These are phyloP conservation scores for Gaertneriomyces sp. DNA, from an alignment of 192 early-diverging fungal species.

Conservation along the genomic window DNA sequence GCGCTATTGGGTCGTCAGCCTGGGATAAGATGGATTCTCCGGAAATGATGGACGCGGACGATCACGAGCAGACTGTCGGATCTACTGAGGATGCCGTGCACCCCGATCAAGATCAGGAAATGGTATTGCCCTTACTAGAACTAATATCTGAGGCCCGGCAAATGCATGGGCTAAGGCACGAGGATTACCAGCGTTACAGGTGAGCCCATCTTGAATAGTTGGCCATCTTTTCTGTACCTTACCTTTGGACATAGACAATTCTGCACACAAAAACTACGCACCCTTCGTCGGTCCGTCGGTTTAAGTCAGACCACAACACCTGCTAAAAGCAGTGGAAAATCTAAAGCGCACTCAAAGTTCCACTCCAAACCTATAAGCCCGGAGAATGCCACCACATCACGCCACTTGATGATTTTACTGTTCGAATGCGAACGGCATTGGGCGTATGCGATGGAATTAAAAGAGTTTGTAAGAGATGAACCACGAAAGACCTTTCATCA, in stretches of 20 bases:
- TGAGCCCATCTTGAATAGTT: neutral
- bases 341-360: conserved; percentile 45
- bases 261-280: conserved; percentile 60
- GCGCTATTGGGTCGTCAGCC: too few species aligned
- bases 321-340: conserved; percentile 48
- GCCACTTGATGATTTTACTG: conserved; percentile 59
- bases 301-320: too few species aligned
- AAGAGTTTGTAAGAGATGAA: conserved; percentile 55
- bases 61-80: too few species aligned
- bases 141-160: conserved; percentile 60
- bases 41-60: too few species aligned
- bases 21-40: too few species aligned
- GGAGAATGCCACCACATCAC: conserved; percentile 34
- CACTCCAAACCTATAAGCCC: conserved; percentile 49
- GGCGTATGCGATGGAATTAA: conserved; percentile 77
- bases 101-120: too few species aligned
- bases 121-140: conserved; percentile 10
- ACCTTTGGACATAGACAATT: conserved; percentile 47
- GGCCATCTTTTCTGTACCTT: neutral
- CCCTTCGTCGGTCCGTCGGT: conserved; percentile 44
- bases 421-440: conserved; percentile 73
- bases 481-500: conserved; percentile 66
- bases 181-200: conserved; percentile 77
- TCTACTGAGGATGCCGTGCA: too few species aligned
- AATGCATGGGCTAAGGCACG: conserved; percentile 73